Conservation (phyloP, 345 rosid species). For the Ailanthus altissimus region DNA sequence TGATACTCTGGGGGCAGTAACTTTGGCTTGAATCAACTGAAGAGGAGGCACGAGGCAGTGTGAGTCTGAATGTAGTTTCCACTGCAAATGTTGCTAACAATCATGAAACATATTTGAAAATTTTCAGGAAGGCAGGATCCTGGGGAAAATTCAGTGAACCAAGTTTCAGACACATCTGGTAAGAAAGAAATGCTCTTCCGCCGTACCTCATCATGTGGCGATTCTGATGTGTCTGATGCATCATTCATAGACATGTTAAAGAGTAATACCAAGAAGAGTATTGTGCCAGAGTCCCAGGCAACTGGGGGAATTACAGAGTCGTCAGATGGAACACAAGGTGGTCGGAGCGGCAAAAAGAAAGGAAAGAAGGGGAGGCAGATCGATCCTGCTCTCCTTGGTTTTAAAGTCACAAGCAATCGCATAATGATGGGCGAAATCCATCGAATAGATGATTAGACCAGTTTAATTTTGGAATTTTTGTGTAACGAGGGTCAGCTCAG, state of each 20-base stretch:
- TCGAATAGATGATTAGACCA: conserved; percentile 56
- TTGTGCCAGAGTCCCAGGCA: conserved; percentile 16
- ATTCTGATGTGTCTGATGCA: conserved; percentile 39
- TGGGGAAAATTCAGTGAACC: conserved; percentile 24
- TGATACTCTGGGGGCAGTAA: not conserved
- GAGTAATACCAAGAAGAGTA: conserved; percentile 39
- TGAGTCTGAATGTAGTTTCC: not conserved
- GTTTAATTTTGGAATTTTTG: conserved; percentile 13
- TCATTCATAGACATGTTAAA: conserved; percentile 51
- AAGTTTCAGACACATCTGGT: conserved; percentile 24
- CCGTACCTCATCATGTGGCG: conserved; percentile 33
- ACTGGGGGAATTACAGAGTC: conserved; percentile 22
- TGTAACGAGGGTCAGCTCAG: conserved; percentile 7
- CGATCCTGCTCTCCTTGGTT: conserved; percentile 88
- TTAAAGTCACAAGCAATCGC: conserved; percentile 89
- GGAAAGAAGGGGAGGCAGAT: conserved; percentile 91
- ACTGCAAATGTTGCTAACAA: not conserved
- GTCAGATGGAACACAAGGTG: conserved; percentile 34
- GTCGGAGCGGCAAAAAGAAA: conserved; percentile 67
- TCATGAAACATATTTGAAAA: not conserved
- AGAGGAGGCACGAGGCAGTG: not conserved
- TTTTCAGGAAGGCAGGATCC: conserved; percentile 23
- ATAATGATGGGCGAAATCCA: conserved; percentile 94
- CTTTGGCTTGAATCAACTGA: not conserved
- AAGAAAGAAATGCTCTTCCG: conserved; percentile 36